Conservation (phyloP, 2,329 filamentous ascomycete species). For the Capronia americana region DNA sequence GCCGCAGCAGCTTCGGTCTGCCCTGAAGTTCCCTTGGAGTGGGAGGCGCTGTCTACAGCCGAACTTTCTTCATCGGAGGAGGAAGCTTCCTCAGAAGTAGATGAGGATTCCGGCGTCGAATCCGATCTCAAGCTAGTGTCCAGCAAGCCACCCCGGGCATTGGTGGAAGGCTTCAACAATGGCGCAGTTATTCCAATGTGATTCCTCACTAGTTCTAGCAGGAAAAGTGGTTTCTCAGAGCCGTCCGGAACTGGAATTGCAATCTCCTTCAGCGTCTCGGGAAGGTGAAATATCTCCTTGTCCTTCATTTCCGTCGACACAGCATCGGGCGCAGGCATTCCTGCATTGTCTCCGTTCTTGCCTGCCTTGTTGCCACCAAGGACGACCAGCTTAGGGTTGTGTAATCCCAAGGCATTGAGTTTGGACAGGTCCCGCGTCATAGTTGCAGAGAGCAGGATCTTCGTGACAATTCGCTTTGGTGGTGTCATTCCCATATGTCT, state of each 20-base stretch:
- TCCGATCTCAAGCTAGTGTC: constrained; percentile 40
- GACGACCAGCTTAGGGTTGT: constrained; percentile 69
- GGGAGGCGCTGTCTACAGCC: background rate
- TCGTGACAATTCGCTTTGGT: constrained; percentile 67
- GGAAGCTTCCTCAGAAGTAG: constrained; percentile 31
- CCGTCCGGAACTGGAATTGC: constrained; percentile 72
- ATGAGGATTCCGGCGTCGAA: constrained; percentile 42
- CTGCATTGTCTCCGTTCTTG: background rate
- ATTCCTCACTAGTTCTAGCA: constrained; percentile 75
- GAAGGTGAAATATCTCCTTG: constrained; percentile 63
- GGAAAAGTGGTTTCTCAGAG: constrained; percentile 78
- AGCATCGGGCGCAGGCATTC: background rate
- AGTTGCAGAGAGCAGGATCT: constrained; percentile 91
- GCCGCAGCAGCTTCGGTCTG: too few relatives aligned
- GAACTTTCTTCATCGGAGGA: constrained; percentile 53
- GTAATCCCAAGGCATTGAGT: constrained; percentile 75
- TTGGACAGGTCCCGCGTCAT: constrained; percentile 90
- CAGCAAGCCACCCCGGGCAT: background rate
- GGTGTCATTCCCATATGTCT: constrained; percentile 76
- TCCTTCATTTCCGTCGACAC: constrained; percentile 49
- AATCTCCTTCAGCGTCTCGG: constrained; percentile 66
- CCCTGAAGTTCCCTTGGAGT: background rate
- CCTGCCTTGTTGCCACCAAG: constrained; percentile 15
- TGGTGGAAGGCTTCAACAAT: background rate
- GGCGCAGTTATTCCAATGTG: constrained; percentile 44